Evolutionary conservation across 192 early-diverging fungal genomes (phyloP), one percentile per base, ranked within the genome.

Genomic region (Coemansia sp.): DNA sequence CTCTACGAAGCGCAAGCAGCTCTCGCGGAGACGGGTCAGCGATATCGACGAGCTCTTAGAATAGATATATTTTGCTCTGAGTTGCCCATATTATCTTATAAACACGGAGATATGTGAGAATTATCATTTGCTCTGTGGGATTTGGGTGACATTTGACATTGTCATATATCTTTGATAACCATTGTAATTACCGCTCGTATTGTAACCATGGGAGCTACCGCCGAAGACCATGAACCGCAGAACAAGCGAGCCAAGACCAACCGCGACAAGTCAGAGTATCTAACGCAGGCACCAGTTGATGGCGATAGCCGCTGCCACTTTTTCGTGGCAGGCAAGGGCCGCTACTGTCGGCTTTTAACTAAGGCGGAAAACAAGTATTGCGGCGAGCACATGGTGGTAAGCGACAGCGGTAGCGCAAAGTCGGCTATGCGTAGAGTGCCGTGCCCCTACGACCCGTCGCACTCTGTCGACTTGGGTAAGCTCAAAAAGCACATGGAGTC

Each of bases 381-480:
- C 68, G 90, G 91, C 16, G 91, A 94, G 65, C 92, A 94, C 74
- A 46, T 61, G 63, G 33, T 61, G 10, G 49, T 63, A 3, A 13
- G 40, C 29, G 53, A 63, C 58, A 62, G 52, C 43, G 20, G 15
- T 33, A 27, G 61, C 38, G 20, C 63, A 46, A 20, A 60, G 29
- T 47, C 20, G 24, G 9, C 22, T 65, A n/a, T 4, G 27, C 27
- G n/a, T 44, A 86, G 92, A 22, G 84, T 94, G 13, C 91, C 89
- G 15, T 94, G 92, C 66, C 91, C 92, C 15, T 92, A 87, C 43
- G 92, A 93, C 69, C 83, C 84, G 27, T 85, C 80, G 39, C 92
- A 94, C 87, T 92, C 87, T 71, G 85, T 86, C 13, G 64, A 73
- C 39, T 50, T 72, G 16, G n/a, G 75, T 13, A 83, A 86, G 34